Evolutionary conservation across 768 basidiomycete genomes (phyloP).

Genomic region (Lactarius trivialis): DNA sequence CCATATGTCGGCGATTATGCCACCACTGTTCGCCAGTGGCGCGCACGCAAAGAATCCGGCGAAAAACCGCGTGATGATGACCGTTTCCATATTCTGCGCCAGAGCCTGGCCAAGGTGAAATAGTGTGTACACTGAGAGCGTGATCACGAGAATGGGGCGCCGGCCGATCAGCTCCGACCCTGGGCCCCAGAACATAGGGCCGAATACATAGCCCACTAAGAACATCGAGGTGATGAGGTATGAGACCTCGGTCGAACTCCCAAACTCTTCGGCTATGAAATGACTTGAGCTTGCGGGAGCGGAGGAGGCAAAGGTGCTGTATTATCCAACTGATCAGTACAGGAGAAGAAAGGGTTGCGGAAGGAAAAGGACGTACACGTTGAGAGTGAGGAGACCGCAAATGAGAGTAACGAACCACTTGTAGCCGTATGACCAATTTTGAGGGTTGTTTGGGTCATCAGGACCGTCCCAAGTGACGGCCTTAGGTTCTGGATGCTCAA

Average conservation of each 20-base stretch:
- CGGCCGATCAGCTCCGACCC: conserved; percentile 19
- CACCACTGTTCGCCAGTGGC: conserved; percentile 22
- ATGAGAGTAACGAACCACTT: conserved; percentile 13
- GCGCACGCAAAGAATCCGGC: conserved; percentile 24
- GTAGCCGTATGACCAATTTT: conserved; percentile 8
- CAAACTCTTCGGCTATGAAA: conserved; percentile 19
- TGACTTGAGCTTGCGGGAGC: conserved; percentile 17
- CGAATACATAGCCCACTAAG: conserved; percentile 22
- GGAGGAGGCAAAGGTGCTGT: conserved; percentile 25
- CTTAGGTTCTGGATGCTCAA: neutral
- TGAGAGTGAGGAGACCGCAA: conserved; percentile 12
- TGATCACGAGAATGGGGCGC: neutral
- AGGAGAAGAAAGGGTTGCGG: neutral
- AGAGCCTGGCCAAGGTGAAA: conserved; percentile 8
- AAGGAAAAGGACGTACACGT: conserved; percentile 12
- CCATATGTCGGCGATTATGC: conserved; percentile 26
- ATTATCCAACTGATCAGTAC: neutral
- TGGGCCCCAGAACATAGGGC: conserved; percentile 23
- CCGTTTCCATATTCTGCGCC: conserved; percentile 16
- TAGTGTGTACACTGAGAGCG: neutral
- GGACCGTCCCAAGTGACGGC: conserved; percentile 8
- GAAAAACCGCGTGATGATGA: conserved; percentile 23
- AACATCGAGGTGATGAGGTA: conserved; percentile 22
- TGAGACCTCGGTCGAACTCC: conserved; percentile 19
- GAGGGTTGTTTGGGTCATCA: conserved; percentile 9